Conservation (phyloP, 73 alveolate genomes). For the Uronychia binucleata region DNA sequence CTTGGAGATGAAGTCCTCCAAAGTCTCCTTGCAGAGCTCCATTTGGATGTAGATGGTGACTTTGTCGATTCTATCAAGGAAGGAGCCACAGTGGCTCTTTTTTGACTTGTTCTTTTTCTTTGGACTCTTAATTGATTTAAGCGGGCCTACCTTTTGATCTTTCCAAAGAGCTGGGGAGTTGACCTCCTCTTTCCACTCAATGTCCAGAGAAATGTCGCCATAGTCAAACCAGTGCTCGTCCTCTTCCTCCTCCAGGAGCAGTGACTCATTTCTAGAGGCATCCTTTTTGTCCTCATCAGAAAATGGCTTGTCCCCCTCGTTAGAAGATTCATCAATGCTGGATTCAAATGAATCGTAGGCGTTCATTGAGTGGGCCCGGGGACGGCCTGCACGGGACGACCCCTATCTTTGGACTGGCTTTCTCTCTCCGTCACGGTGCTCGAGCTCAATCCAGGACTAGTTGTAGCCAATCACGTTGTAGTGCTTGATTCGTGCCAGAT, state of each 20-base stretch:
- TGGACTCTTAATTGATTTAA: too few relatives aligned
- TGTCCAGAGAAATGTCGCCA: not conserved
- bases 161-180: not conserved
- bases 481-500: constrained; percentile 39
- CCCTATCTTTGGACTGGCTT: not conserved
- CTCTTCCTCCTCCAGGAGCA: not conserved
- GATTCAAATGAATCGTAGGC: not conserved
- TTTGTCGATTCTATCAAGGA: not conserved
- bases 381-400: not conserved
- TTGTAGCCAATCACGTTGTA: constrained; percentile 47
- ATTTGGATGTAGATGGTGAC: not conserved
- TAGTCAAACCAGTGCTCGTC: not conserved
- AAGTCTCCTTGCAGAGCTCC: not conserved
- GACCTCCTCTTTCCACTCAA: not conserved
- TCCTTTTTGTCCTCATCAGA: not conserved
- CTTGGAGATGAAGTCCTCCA: not conserved
- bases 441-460: constrained; percentile 52
- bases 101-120: not conserved
- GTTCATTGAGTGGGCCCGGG: not conserved
- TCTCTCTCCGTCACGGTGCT: not conserved
- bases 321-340: not conserved
- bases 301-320: not conserved
- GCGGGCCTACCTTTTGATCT: too few relatives aligned
- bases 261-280: not conserved
- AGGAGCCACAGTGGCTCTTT: not conserved